Evolutionary conservation across 106 monocot species (phyloP), one percentile per base, ranked within the genome.

Genomic region (Acanthochlamys bracteata): DNA sequence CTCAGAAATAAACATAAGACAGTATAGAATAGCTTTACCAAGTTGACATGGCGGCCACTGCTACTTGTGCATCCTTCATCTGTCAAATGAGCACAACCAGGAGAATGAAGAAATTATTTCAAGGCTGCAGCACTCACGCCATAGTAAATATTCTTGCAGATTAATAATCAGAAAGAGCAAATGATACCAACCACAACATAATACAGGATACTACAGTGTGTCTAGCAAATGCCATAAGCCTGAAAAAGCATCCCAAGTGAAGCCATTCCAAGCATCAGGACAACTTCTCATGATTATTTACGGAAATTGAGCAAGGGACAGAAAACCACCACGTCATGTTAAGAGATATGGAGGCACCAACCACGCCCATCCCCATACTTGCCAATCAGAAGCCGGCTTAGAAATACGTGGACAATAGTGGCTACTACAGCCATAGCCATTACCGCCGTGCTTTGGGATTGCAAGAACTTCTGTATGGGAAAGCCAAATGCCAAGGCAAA

Each of bases 381-480:
- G 63, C 76, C 20, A 92, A 92, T 77, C 7, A 87, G 70, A 10
- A 92, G 45, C 92, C 87, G 88, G 46, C 79, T 88, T 20, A 92
- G 69, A 33, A 70, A 17, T 11, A 79, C 4, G 60, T 92, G 92
- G 2, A 58, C 82, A 1, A 26, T 57, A 7, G 74, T 79, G 0
- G 92, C 67, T 0, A 88, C 73, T 20, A 63, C 76, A 12, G 88
- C 87, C 87, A 83, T 88, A 25, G 67, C 73, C 72, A 80, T 59
- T 46, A 92, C 84, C 70, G 80, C 84, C 73, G 80, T 92, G 76
- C 83, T 84, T 72, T 88, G 84, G 4, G 92, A 61, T 70, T 86
- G 92, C 20, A 88, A 73, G 71, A 88, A 92, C 71, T 92, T 92
- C 46, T 81, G 73, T 4, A 88, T 80, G 15, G 92, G 92, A 65